Evolutionary conservation across 306 rosid species (phyloP), one percentile per base, ranked within the genome.

Genomic region (Dryas octopetala): DNA sequence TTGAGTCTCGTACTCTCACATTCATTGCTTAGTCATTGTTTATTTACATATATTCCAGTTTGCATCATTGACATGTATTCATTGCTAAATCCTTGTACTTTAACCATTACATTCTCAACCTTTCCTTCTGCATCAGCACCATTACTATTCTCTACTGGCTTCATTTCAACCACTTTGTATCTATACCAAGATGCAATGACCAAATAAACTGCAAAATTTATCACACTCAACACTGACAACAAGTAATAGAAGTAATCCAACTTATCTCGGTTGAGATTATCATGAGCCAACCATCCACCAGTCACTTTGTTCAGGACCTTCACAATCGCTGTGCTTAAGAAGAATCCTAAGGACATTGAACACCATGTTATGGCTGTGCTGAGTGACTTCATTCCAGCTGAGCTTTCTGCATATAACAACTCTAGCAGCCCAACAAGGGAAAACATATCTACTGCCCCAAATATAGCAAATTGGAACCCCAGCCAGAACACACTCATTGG

Each of bases 401-500:
- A 83, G 77, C 96, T 87, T 78, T 91, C 96, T 32, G 89, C 92
- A 40, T 91, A 89, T 89, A 94, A 94, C 73, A 94, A 93, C 82
- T 93, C 97, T 8, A 93, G 73, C 63, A 91, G 70, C 0, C 98
- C 98, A 19, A 73, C 85, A 0, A 87, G 28, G 1, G 91, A 78
- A 71, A 90, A 92, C 88, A 90, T 87, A 23, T 92, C 96, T 2
- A 89, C 96, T 1, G 90, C 79, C 23, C 91, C 98, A 70, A 89
- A 88, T 68, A 93, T 76, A 14, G 78, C 87, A 44, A 80, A 93
- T 45, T 91, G 97, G 44, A 53, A 83, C 28, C 94, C 83, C 78
- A 91, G 71, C 98, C 97, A 89, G 59, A 91, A 85, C 46, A 91
- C 62, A n/a, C 84, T 93, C 66, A 93, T 91, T 6, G 94, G 98